Conservation (phyloP, 306 rosid species). For the Trichosanthes cucumerina region DNA sequence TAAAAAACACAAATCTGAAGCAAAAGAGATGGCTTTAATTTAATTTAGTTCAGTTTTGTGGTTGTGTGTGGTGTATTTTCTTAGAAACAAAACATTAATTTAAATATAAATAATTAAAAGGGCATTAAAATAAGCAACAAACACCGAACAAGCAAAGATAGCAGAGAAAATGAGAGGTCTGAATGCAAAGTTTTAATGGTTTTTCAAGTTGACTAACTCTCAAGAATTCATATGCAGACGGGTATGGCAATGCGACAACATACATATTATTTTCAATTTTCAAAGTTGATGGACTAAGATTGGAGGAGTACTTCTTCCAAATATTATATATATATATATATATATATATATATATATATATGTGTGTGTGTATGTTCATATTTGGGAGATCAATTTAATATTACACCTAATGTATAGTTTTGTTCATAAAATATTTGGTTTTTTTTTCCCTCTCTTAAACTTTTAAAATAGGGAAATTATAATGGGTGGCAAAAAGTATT, state of each 20-base stretch:
- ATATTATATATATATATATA: no score
- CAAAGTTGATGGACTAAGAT: neutral
- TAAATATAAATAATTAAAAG: neutral
- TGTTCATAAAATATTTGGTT: no score
- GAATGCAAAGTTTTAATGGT: neutral
- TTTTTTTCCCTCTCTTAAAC: no score
- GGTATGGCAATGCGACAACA: neutral
- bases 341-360: no score
- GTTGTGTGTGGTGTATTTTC: neutral
- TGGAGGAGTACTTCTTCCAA: neutral
- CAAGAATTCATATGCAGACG: neutral
- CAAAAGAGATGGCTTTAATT: neutral
- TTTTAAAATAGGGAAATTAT: no score
- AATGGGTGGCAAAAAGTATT: no score
- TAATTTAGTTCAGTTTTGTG: neutral
- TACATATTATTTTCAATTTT: neutral
- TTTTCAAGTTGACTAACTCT: conserved; percentile 1
- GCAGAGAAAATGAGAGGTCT: neutral
- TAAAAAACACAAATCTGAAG: neutral
- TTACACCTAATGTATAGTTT: no score
- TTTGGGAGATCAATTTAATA: neutral
- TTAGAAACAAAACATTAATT: neutral
- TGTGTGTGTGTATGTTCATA: no score
- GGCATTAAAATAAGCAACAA: neutral
- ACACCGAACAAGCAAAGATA: neutral